A percentile compares a stretch with the other conserved stretches of the same genome.
phyloP scores from a whole-genome alignment of 78 protist species.

The Chrysochromulina tobinii region DNA sequence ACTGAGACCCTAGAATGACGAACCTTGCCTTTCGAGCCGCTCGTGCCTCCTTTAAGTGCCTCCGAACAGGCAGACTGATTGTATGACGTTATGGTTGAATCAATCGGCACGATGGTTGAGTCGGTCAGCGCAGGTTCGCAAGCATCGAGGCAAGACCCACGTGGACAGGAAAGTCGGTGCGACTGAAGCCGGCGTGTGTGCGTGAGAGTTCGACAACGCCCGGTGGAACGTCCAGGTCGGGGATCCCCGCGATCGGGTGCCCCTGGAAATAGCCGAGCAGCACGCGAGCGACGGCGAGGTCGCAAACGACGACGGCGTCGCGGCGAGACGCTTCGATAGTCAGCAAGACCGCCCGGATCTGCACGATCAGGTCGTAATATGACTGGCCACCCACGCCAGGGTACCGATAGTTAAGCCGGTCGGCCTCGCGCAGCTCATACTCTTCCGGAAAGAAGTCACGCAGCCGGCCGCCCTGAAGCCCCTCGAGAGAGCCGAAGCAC shows the following conservation, averaged over 20 bases:
- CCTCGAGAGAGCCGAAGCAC: too few relatives aligned
- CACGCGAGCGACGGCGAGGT: background rate
- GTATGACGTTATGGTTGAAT: too few relatives aligned
- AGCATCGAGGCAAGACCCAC: too few relatives aligned
- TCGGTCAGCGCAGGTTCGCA: too few relatives aligned
- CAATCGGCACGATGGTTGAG: too few relatives aligned
- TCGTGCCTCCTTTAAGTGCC: too few relatives aligned
- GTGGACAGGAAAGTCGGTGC: too few relatives aligned
- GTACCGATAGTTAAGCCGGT: background rate
- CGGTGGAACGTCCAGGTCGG: background rate
- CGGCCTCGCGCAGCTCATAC: background rate
- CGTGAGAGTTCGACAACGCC: background rate
- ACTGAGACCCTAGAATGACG: too few relatives aligned
- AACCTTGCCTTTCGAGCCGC: too few relatives aligned
- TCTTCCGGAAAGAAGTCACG: background rate
- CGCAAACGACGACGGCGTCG: background rate
- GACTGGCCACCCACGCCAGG: slow-evolving; percentile 5
- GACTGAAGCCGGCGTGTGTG: background rate
- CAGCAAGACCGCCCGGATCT: background rate
- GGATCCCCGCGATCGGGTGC: background rate
- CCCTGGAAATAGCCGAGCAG: background rate
- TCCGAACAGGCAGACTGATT: too few relatives aligned
- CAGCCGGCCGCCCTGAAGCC: background rate
- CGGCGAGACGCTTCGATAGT: background rate
- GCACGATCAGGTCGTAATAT: slow-evolving; percentile 1